Evolutionary conservation across 805 yeast species (phyloP).

Genomic region (Ogataea allantospora): DNA sequence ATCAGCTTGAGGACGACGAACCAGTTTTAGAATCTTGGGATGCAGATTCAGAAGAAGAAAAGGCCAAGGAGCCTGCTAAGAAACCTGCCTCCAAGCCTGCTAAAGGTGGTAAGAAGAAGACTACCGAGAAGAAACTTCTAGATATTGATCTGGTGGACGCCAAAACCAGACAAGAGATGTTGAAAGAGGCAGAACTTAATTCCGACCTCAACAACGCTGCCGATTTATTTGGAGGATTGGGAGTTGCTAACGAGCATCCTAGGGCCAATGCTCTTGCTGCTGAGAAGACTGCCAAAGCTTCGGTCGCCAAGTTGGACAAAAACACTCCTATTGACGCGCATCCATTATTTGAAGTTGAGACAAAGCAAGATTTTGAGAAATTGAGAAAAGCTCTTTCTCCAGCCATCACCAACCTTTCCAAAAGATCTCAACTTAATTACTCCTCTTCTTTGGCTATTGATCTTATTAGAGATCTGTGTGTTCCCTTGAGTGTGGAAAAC

Average conservation of each 20-base stretch:
- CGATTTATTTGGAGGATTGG: slow-evolving; percentile 77
- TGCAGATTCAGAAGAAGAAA: slow-evolving; percentile 67
- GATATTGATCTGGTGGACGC: slow-evolving; percentile 72
- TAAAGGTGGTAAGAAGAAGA: slow-evolving; percentile 46
- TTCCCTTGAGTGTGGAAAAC: slow-evolving; percentile 79
- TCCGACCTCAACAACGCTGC: slow-evolving; percentile 93
- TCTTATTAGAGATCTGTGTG: slow-evolving; percentile 77
- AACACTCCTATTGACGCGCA: slow-evolving; percentile 70
- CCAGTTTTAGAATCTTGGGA: slow-evolving; percentile 91
- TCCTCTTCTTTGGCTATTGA: slow-evolving; percentile 77
- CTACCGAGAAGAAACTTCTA: slow-evolving; percentile 39
- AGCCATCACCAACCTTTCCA: slow-evolving; percentile 58
- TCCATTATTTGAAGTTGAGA: slow-evolving; percentile 81
- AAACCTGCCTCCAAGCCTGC: slow-evolving; percentile 37
- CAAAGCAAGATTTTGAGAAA: slow-evolving; percentile 76
- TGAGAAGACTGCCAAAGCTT: slow-evolving; percentile 48
- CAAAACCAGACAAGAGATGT: slow-evolving; percentile 67
- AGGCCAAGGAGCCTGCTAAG: slow-evolving; percentile 32
- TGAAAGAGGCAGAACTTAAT: slow-evolving; percentile 75
- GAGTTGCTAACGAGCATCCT: slow-evolving; percentile 56
- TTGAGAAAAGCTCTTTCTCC: slow-evolving; percentile 70
- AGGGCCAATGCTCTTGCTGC: slow-evolving; percentile 40
- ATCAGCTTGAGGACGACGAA: slow-evolving; percentile 56
- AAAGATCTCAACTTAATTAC: slow-evolving; percentile 64
- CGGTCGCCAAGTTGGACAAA: slow-evolving; percentile 41